Evolutionary conservation across 2,329 filamentous ascomycete species (phyloP).

Genomic region (Calonectria fujianensis): DNA sequence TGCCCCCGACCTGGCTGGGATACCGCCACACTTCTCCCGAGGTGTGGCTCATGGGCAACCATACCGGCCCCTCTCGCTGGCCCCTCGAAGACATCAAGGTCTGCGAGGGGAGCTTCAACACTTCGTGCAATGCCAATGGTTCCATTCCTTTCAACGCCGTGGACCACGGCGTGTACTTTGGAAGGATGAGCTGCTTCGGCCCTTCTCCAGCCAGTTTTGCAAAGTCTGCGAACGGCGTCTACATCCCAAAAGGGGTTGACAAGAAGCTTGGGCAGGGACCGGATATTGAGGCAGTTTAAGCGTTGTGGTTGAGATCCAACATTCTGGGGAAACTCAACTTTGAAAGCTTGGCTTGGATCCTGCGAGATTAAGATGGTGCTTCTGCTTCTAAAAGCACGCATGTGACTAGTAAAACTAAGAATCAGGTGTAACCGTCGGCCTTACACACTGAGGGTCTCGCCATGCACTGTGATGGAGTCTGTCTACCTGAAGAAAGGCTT

Average conservation of each 20-base stretch:
- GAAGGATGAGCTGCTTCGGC: not conserved
- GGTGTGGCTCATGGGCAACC: conserved; percentile 66
- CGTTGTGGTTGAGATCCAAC: not conserved
- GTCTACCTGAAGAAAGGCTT: too few species aligned
- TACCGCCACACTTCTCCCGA: conserved; percentile 81
- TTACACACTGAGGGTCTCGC: too few species aligned
- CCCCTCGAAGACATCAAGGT: not conserved
- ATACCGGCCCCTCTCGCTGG: not conserved
- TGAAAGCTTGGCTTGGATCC: not conserved
- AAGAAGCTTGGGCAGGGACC: not conserved
- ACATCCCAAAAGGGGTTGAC: not conserved
- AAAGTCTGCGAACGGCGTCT: not conserved
- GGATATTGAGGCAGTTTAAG: not conserved
- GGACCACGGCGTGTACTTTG: conserved; percentile 1
- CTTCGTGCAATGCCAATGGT: not conserved
- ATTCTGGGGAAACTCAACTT: not conserved
- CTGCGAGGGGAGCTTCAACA: not conserved
- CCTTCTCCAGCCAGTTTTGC: not conserved
- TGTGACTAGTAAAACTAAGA: not conserved
- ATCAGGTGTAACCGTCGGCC: too few species aligned
- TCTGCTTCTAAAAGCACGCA: not conserved
- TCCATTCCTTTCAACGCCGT: not conserved
- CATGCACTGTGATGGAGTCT: too few species aligned
- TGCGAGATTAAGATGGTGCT: not conserved
- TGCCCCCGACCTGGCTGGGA: conserved; percentile 76